Evolutionary conservation across 495 filamentous ascomycete species (phyloP).

Genomic region (Neurospora sublineolata): DNA sequence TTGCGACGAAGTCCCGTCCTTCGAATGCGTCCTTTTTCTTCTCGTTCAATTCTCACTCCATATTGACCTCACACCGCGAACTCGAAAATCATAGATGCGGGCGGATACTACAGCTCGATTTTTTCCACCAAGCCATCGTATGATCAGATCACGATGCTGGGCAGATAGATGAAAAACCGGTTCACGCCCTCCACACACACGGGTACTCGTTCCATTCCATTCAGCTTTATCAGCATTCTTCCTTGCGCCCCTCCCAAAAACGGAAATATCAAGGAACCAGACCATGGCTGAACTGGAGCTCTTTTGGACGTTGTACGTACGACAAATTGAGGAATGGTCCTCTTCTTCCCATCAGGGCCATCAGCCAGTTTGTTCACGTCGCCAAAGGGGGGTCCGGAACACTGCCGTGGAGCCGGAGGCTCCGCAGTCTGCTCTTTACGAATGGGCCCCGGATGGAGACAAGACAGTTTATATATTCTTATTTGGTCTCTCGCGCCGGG

Average conservation of each 20-base stretch:
- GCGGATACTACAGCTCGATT: not conserved
- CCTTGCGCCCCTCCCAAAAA: not conserved
- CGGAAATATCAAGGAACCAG: not conserved
- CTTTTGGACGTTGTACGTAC: not conserved
- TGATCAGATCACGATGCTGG: not conserved
- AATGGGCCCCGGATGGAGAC: not conserved
- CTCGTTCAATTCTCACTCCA: not conserved
- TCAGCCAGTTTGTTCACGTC: not conserved
- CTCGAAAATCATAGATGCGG: not conserved
- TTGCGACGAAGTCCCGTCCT: not conserved
- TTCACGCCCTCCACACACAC: not conserved
- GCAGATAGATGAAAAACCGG: not conserved
- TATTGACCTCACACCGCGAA: not conserved
- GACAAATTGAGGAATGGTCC: not conserved
- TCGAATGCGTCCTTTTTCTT: not conserved
- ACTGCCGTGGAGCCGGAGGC: not conserved
- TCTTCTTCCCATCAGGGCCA: not conserved
- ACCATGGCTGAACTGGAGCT: not conserved
- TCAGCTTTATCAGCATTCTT: not conserved
- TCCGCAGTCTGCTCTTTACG: not conserved
- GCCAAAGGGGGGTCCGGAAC: not conserved
- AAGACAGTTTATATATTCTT: not conserved
- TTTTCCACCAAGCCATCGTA: not conserved
- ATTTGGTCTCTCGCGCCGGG: not conserved
- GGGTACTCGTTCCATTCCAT: not conserved